Base-by-base conservation (phyloP, 1,139 yeast species). In the Candida tropicalis region DNA sequence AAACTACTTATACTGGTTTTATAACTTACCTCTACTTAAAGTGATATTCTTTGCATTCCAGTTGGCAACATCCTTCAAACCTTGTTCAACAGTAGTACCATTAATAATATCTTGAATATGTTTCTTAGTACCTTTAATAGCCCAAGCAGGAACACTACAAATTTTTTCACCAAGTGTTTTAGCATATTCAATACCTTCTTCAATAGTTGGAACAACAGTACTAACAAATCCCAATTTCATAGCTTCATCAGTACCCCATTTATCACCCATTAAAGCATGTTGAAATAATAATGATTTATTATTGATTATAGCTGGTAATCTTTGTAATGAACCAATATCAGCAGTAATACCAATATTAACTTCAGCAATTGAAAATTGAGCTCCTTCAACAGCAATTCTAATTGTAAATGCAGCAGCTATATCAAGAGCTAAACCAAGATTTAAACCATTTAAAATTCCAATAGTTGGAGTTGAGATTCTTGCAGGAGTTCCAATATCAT, bases 301-400 rank as follows among this genome's bases (percentile, higher is more conserved):
- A 42, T 76, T 77, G 20, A 77, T 75, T 2, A 82, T 44, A 20
- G 61, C 58, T 5, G 89, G 86, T 46, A 85, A 58, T 58, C 95
- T 73, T 63, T 87, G 93, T 49, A 86, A 68, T 1, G 87, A 74
- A 9, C 95, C 95, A 53, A 87, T 84, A 59, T 87, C 95, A 2
- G 95, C 91, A 24, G 88, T 77, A 61, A 87, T 75, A 4, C 95
- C 95, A 44, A 87, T 73, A 49, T 79, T 80, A 49, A 85, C 81
- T 62, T 87, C 95, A 47, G 85, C 77, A 44, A 87, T 78, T 28
- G 87, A 76, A 51, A 85, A 73, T 36, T 63, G 65, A 20, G 78
- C 74, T 50, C 78, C 86, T 33, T 66, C 66, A 11, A 81, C 68
- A 7, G 82, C 81, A 22, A 82, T 65, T 44, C 95, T 72, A 36